Conservation (phyloP, 768 basidiomycete species). For the Macrocybe gigantea region DNA sequence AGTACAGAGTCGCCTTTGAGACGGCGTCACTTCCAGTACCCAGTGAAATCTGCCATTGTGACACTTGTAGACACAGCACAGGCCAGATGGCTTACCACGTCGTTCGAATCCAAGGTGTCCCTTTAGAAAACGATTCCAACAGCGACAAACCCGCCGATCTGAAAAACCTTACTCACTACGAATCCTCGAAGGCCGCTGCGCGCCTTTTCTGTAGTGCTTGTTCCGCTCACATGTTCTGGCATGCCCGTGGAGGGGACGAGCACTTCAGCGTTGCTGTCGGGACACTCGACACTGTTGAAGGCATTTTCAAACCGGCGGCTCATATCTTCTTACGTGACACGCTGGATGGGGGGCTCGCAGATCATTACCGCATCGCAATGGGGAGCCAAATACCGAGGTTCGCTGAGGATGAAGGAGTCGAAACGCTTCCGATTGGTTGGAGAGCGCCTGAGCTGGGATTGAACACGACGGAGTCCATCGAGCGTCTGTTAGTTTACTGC, state of each 20-base stretch:
- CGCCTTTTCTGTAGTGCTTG: slow-evolving; percentile 24
- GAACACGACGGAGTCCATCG: background rate
- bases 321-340: slow-evolving; percentile 24
- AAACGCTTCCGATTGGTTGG: slow-evolving; percentile 19
- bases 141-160: slow-evolving; percentile 12
- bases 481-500: slow-evolving; percentile 16
- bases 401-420: slow-evolving; percentile 8
- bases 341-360: slow-evolving; percentile 25
- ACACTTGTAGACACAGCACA: slow-evolving; percentile 19
- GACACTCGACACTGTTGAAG: slow-evolving; percentile 18
- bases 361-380: slow-evolving; percentile 14
- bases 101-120: slow-evolving; percentile 14
- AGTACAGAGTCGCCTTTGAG: slow-evolving; percentile 18
- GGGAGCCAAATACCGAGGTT: slow-evolving; percentile 16
- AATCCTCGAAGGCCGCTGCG: slow-evolving; percentile 12
- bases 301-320: slow-evolving; percentile 14
- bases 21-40: slow-evolving; percentile 16
- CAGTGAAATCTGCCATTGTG: slow-evolving; percentile 22
- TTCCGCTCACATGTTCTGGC: slow-evolving; percentile 21
- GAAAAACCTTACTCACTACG: slow-evolving; percentile 16
- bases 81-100: slow-evolving; percentile 20
- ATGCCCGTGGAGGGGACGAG: slow-evolving; percentile 3
- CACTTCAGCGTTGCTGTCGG: slow-evolving; percentile 21
- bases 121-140: slow-evolving; percentile 8
- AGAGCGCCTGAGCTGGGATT: slow-evolving; percentile 2